Evolutionary conservation across 768 basidiomycete species (phyloP).

Genomic region (Tubosaeta sp.): DNA sequence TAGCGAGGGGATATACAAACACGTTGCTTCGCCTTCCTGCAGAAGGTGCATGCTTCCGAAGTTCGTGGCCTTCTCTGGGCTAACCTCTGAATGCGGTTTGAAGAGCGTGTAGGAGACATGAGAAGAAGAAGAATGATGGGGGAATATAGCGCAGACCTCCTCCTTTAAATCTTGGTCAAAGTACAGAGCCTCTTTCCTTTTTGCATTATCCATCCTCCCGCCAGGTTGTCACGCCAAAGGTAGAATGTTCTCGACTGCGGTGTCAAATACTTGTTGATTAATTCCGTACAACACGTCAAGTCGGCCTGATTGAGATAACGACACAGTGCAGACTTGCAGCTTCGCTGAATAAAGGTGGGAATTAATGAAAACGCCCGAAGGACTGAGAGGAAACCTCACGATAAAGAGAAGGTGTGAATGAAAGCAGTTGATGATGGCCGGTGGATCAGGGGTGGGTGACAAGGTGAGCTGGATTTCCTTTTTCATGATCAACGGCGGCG

Average conservation of each 20-base stretch:
- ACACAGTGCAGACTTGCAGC: conserved; percentile 3
- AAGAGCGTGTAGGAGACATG: conserved; percentile 13
- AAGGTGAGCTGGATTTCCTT: conserved; percentile 16
- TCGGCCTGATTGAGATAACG: conserved; percentile 13
- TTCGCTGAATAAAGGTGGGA: conserved; percentile 15
- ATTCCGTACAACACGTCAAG: conserved; percentile 10
- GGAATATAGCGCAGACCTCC: not conserved
- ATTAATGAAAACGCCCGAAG: conserved; percentile 27
- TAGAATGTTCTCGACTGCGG: conserved; percentile 5
- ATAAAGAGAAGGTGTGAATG: conserved; percentile 31
- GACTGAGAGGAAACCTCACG: conserved; percentile 26
- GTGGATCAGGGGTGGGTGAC: conserved; percentile 28
- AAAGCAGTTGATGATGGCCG: conserved; percentile 19
- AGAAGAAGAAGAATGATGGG: conserved; percentile 10
- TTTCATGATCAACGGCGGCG: conserved; percentile 27
- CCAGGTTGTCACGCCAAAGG: conserved; percentile 6
- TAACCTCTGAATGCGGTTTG: conserved; percentile 5
- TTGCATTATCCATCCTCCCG: conserved; percentile 9
- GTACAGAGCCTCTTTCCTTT: conserved; percentile 3
- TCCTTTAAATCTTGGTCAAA: conserved; percentile 18
- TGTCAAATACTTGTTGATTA: conserved; percentile 15
- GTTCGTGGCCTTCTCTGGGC: conserved; percentile 13
- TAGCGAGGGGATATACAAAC: conserved; percentile 10
- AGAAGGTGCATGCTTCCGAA: conserved; percentile 14
- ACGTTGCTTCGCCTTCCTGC: conserved; percentile 17